These are phyloP conservation scores for Oryza meridionalis DNA, from an alignment of 176 grass and related monocot species.

Conservation along the genomic window DNA sequence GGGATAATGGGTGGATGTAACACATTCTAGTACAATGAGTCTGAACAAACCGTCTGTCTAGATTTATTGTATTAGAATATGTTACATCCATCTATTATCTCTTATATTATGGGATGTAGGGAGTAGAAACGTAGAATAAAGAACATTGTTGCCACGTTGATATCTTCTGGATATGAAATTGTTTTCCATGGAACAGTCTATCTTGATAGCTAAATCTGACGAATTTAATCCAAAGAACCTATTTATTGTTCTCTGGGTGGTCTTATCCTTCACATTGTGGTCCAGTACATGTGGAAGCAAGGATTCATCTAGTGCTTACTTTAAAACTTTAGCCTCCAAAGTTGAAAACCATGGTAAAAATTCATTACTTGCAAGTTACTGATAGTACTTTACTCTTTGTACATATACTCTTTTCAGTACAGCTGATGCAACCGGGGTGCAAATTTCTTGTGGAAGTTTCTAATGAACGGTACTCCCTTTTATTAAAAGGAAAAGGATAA, in stretches of 20 bases:
- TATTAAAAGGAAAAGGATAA: neutral
- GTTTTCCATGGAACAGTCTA: neutral
- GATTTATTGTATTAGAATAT: no score
- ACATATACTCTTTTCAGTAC: neutral
- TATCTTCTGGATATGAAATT: neutral
- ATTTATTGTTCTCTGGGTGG: neutral
- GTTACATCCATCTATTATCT: no score
- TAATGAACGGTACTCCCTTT: neutral
- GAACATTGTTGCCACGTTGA: neutral
- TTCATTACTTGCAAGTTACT: neutral
- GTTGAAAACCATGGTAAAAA: conserved; percentile 3
- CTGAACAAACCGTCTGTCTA: no score
- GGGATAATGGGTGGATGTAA: no score
- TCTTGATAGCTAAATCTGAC: neutral
- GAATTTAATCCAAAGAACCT: neutral
- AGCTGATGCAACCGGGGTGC: neutral
- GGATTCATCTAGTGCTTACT: neutral
- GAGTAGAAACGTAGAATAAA: neutral
- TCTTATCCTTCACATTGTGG: neutral
- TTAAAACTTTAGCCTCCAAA: neutral
- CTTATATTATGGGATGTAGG: no score
- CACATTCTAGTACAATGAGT: no score
- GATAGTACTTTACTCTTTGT: neutral
- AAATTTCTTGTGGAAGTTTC: neutral
- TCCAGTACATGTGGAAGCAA: neutral